Percentiles rank a stretch among this genome's conserved stretches.
Evolutionary conservation across 805 yeast genomes (phyloP).

Genomic region (Candida sithepensis): DNA sequence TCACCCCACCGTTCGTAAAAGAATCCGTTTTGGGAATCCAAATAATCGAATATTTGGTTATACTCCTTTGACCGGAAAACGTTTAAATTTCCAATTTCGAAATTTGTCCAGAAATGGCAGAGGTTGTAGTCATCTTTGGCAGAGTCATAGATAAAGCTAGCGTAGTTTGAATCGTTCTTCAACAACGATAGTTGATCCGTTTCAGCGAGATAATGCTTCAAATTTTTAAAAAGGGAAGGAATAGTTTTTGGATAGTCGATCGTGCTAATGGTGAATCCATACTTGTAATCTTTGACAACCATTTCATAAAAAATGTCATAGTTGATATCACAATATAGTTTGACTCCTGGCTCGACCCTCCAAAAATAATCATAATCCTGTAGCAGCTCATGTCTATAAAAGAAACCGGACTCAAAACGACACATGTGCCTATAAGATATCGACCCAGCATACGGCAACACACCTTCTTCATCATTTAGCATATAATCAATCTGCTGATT

Average conservation of each 20-base stretch:
- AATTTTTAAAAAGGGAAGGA: slow-evolving; percentile 43
- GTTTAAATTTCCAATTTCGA: slow-evolving; percentile 56
- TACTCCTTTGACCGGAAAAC: slow-evolving; percentile 57
- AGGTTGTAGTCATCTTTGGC: slow-evolving; percentile 60
- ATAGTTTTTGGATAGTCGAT: slow-evolving; percentile 70
- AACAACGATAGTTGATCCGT: slow-evolving; percentile 36
- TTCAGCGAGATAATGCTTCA: slow-evolving; percentile 32
- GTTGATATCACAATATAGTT: slow-evolving; percentile 71
- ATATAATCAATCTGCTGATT: slow-evolving; percentile 12
- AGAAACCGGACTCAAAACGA: slow-evolving; percentile 82
- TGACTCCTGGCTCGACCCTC: slow-evolving; percentile 87
- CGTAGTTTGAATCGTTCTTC: slow-evolving; percentile 52
- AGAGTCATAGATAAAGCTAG: slow-evolving; percentile 59
- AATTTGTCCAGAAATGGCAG: slow-evolving; percentile 83
- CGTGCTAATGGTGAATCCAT: slow-evolving; percentile 72
- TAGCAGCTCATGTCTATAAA: slow-evolving; percentile 67
- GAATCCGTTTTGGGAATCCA: slow-evolving; percentile 62
- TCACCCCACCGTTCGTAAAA: slow-evolving; percentile 77
- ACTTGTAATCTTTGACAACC: slow-evolving; percentile 62
- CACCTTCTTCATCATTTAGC: slow-evolving; percentile 28
- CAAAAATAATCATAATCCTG: slow-evolving; percentile 78
- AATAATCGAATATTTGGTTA: slow-evolving; percentile 48
- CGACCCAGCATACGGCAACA: slow-evolving; percentile 59
- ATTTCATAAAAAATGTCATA: slow-evolving; percentile 72
- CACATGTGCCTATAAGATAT: slow-evolving; percentile 82